phyloP scores from a whole-genome alignment of 352 stramenopile genomes.

The Phytophthora tubulina region DNA sequence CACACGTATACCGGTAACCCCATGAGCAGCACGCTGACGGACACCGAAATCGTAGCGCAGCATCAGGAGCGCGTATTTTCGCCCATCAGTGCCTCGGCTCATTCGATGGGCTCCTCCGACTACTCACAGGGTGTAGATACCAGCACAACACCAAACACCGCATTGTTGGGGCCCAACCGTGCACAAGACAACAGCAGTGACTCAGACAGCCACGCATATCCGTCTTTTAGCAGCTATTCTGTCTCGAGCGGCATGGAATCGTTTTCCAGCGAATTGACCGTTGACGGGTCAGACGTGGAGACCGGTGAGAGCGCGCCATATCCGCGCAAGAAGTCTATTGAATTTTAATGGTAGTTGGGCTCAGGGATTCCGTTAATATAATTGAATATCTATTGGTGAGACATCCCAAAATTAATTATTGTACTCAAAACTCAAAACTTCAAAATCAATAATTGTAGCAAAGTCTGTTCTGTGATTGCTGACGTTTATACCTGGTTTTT shows the following conservation, averaged over 20 bases:
- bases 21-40: constrained; percentile 47
- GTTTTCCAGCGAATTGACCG: constrained; percentile 50
- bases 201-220: constrained; percentile 7
- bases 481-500: too few relatives aligned
- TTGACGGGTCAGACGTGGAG: constrained; percentile 41
- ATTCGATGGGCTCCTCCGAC: constrained; percentile 37
- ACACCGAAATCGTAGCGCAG: constrained; percentile 54
- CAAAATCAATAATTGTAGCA: too few relatives aligned
- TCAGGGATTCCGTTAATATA: too few relatives aligned
- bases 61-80: constrained; percentile 49
- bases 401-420: too few relatives aligned
- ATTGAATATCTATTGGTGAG: too few relatives aligned
- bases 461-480: too few relatives aligned
- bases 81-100: constrained; percentile 39
- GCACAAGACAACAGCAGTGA: constrained; percentile 22
- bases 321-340: constrained; percentile 59
- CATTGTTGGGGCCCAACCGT: constrained; percentile 12
- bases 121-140: constrained; percentile 48
- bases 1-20: constrained; percentile 45
- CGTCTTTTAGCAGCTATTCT: constrained; percentile 38
- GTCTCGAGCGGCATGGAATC: constrained; percentile 48
- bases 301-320: constrained; percentile 24
- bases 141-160: constrained; percentile 23
- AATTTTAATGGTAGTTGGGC: constrained; percentile 50
- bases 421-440: too few relatives aligned